Conservation (phyloP, 2,329 filamentous ascomycete species). For the Hymenoscyphus linearis region DNA sequence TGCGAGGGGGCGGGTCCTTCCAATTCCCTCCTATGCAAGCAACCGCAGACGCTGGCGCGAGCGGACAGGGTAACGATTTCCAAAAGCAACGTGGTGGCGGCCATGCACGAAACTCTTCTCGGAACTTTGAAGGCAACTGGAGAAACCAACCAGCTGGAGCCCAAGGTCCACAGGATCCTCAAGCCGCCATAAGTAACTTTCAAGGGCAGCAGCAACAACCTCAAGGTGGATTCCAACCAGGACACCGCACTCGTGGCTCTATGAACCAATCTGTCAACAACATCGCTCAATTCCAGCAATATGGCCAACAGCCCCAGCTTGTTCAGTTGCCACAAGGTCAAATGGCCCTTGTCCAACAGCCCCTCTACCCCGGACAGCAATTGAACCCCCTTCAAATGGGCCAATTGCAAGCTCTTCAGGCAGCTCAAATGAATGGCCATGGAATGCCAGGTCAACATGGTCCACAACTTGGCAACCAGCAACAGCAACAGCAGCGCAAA, state of each 20-base stretch:
- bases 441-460: constrained; percentile 66
- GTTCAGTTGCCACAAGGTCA: constrained; percentile 80
- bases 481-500: constrained; percentile 90
- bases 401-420: constrained; percentile 88
- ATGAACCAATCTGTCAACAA: constrained; percentile 80
- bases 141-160: constrained; percentile 63
- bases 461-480: constrained; percentile 58
- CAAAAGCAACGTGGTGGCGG: constrained; percentile 61
- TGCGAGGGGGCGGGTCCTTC: constrained; percentile 66
- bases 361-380: constrained; percentile 76
- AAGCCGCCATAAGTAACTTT: constrained; percentile 55
- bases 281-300: constrained; percentile 86
- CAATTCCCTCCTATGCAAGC: constrained; percentile 56
- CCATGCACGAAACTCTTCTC: constrained; percentile 76
- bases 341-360: constrained; percentile 73
- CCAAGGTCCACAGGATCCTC: constrained; percentile 45
- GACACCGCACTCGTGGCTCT: constrained; percentile 80
- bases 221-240: constrained; percentile 77
- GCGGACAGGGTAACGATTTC: constrained; percentile 52
- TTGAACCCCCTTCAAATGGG: constrained; percentile 82
- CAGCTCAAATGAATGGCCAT: constrained; percentile 75
- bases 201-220: constrained; percentile 72
- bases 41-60: constrained; percentile 45
- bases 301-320: constrained; percentile 78
- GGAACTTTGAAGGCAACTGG: constrained; percentile 98